These are phyloP conservation scores for Agaricus blazei DNA, from an alignment of 768 basidiomycete species.

Conservation along the genomic window DNA sequence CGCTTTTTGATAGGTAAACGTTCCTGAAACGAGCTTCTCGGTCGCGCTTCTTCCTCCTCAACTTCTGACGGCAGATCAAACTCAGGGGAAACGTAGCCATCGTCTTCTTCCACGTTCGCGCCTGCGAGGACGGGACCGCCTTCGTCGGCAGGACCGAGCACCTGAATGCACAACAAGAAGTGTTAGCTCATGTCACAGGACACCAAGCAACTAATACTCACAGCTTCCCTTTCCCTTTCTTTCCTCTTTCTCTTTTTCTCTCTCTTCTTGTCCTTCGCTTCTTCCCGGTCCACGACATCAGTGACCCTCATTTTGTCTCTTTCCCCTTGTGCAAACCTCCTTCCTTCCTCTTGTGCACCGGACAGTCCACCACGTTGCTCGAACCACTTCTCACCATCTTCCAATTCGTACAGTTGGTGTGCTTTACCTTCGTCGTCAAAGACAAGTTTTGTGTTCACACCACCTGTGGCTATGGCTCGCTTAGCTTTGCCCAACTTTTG, in stretches of 20 bases:
- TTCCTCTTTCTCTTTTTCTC: slow-evolving; percentile 94
- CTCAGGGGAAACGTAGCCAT: slow-evolving; percentile 69
- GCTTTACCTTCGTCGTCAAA: slow-evolving; percentile 87
- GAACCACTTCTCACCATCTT: slow-evolving; percentile 68
- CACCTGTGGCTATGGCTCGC: slow-evolving; percentile 63
- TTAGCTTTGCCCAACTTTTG: slow-evolving; percentile 69
- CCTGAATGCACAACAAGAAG: slow-evolving; percentile 15
- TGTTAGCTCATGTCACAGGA: neutral
- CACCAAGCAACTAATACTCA: slow-evolving; percentile 18
- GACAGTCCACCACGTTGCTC: slow-evolving; percentile 56
- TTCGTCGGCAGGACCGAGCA: slow-evolving; percentile 23
- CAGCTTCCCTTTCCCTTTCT: slow-evolving; percentile 54
- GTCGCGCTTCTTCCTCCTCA: slow-evolving; percentile 28
- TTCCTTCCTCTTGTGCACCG: slow-evolving; percentile 61
- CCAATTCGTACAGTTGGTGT: slow-evolving; percentile 81
- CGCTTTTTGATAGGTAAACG: slow-evolving; percentile 12
- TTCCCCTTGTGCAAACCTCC: slow-evolving; percentile 70
- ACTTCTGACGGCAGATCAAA: slow-evolving; percentile 47
- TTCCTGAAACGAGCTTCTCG: slow-evolving; percentile 12
- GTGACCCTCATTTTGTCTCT: slow-evolving; percentile 62
- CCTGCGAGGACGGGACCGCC: slow-evolving; percentile 28
- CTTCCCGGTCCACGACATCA: slow-evolving; percentile 73
- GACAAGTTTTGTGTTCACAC: slow-evolving; percentile 65
- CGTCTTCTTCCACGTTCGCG: slow-evolving; percentile 37
- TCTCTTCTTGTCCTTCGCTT: slow-evolving; percentile 81